These are phyloP conservation scores for Candida succiphila DNA, from an alignment of 805 yeast species.

Conservation along the genomic window DNA sequence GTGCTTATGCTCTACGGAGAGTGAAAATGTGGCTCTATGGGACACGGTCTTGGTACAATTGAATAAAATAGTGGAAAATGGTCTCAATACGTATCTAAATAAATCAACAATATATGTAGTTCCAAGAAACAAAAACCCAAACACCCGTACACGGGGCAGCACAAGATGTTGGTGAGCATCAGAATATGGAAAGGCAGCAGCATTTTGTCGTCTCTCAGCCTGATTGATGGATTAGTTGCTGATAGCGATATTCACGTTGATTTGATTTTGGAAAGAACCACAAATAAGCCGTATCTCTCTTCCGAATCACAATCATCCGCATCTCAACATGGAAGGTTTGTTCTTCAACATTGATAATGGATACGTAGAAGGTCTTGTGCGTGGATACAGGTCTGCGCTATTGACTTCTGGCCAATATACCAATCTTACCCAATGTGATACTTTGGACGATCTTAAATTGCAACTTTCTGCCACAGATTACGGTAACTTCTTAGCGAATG, in stretches of 20 bases:
- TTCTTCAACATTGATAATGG: slow-evolving; percentile 87
- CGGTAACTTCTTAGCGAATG: slow-evolving; percentile 79
- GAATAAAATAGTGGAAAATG: too few relatives aligned
- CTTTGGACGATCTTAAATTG: slow-evolving; percentile 84
- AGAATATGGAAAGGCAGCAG: neutral
- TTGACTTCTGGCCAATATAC: slow-evolving; percentile 72
- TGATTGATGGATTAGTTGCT: too few relatives aligned
- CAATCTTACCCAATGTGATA: slow-evolving; percentile 93
- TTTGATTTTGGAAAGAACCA: too few relatives aligned
- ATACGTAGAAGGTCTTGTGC: slow-evolving; percentile 85
- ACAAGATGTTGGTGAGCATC: neutral
- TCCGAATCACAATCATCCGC: too few relatives aligned
- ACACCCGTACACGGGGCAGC: neutral
- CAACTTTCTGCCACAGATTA: slow-evolving; percentile 95
- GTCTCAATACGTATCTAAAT: too few relatives aligned
- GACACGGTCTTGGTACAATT: too few relatives aligned
- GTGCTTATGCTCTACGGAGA: too few relatives aligned
- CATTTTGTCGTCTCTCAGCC: neutral
- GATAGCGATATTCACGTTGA: too few relatives aligned
- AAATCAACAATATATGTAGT: too few relatives aligned
- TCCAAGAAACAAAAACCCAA: neutral
- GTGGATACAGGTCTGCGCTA: slow-evolving; percentile 87
- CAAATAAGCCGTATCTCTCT: too few relatives aligned
- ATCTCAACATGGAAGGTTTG: slow-evolving; percentile 71
- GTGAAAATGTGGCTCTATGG: too few relatives aligned